Conservation (phyloP, 2,329 filamentous ascomycete species). For the Penicillium sp. region DNA sequence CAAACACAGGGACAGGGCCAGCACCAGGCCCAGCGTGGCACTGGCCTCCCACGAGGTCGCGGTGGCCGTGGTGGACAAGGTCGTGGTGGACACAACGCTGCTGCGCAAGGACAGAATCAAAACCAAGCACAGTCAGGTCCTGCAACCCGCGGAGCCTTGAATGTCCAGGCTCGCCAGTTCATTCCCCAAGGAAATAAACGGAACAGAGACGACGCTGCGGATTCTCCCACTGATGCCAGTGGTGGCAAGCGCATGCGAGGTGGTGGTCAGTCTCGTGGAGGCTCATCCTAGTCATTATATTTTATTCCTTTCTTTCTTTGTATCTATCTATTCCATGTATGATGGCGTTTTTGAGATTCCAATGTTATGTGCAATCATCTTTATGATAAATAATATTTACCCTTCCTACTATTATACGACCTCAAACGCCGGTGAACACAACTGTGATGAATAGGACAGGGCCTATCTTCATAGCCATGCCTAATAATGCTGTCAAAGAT, state of each 20-base stretch:
- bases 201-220: slow-evolving; percentile 52
- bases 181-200: slow-evolving; percentile 59
- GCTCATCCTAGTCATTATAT: slow-evolving; percentile 11
- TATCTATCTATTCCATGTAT: slow-evolving; percentile 21
- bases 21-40: slow-evolving; percentile 34
- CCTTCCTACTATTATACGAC: background rate
- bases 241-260: slow-evolving; percentile 51
- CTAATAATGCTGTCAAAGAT: too few relatives aligned
- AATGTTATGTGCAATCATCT: background rate
- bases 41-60: slow-evolving; percentile 45
- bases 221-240: slow-evolving; percentile 39
- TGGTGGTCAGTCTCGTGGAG: slow-evolving; percentile 36
- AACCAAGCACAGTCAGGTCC: slow-evolving; percentile 23
- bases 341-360: slow-evolving; percentile 12
- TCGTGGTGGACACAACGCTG: slow-evolving; percentile 41
- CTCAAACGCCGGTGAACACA: too few relatives aligned
- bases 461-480: too few relatives aligned
- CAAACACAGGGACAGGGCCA: slow-evolving; percentile 27
- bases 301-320: slow-evolving; percentile 13
- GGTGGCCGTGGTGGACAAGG: slow-evolving; percentile 41
- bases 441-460: too few relatives aligned
- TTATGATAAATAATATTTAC: background rate
- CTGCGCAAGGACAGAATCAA: slow-evolving; percentile 16
- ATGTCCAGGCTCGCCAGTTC: slow-evolving; percentile 54
- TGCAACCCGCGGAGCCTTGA: slow-evolving; percentile 1